phyloP scores from a whole-genome alignment of 257 asterid species.

The Nicotiana tabacum region DNA sequence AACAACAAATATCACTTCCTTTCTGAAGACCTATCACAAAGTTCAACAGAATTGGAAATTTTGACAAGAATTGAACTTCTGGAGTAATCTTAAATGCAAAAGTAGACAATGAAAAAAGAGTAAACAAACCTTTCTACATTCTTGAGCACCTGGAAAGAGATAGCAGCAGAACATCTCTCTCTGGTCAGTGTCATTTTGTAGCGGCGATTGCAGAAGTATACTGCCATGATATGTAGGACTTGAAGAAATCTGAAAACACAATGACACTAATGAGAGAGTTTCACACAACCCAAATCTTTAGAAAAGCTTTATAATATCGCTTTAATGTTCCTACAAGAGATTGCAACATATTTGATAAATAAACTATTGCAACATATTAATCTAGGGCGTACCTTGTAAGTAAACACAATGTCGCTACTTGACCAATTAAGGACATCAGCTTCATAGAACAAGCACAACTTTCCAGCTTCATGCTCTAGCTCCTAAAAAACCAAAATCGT shows the following conservation, averaged over 20 bases:
- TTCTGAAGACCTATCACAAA: constrained; percentile 47
- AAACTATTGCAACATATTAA: neutral
- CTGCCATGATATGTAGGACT: constrained; percentile 46
- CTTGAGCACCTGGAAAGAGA: constrained; percentile 59
- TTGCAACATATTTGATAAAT: neutral
- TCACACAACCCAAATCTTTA: neutral
- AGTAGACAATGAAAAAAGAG: neutral
- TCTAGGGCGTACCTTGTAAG: constrained; percentile 44
- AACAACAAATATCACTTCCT: constrained; percentile 62
- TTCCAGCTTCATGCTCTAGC: constrained; percentile 57
- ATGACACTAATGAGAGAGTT: neutral
- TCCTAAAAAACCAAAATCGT: constrained; percentile 37
- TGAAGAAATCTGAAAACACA: constrained; percentile 45
- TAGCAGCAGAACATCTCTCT: constrained; percentile 77
- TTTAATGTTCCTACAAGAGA: neutral
- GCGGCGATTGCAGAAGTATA: constrained; percentile 68
- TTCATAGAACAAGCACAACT: constrained; percentile 56
- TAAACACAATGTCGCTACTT: constrained; percentile 51
- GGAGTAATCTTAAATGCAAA: neutral
- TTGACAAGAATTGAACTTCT: neutral
- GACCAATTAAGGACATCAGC: constrained; percentile 87
- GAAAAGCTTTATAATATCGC: neutral
- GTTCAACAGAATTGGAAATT: neutral
- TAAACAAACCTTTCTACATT: constrained; percentile 45
- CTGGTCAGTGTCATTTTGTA: constrained; percentile 51